Percentiles rank a stretch among this genome's conserved stretches.
phyloP scores from a whole-genome alignment of 257 asterid genomes.

The Cynanchum wilfordii region DNA sequence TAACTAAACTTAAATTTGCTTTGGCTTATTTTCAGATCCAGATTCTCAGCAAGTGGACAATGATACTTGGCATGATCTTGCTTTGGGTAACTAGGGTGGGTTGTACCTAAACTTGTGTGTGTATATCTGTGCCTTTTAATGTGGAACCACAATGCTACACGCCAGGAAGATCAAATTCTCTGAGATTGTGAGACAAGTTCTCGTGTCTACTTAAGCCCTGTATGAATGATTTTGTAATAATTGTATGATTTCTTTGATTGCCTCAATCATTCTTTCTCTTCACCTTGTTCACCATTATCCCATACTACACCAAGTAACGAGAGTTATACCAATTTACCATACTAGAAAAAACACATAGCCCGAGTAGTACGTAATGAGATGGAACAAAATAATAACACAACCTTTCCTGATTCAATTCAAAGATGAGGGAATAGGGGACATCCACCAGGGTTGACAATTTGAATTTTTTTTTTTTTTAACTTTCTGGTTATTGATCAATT shows the following conservation, averaged over 20 bases:
- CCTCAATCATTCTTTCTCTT: too few relatives aligned
- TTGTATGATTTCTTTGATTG: neutral
- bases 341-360: too few relatives aligned
- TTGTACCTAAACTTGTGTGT: neutral
- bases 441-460: too few relatives aligned
- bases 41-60: slow-evolving; percentile 50
- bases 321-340: too few relatives aligned
- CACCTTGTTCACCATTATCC: too few relatives aligned
- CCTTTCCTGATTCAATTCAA: too few relatives aligned
- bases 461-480: too few relatives aligned
- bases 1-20: neutral
- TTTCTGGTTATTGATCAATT: too few relatives aligned
- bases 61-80: slow-evolving; percentile 69
- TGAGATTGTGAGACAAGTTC: neutral
- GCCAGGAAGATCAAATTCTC: neutral
- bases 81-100: slow-evolving; percentile 39
- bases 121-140: neutral
- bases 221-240: neutral
- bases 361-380: too few relatives aligned
- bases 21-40: slow-evolving; percentile 43
- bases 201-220: neutral
- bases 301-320: too few relatives aligned
- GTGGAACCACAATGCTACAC: neutral
- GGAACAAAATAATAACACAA: too few relatives aligned
- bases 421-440: too few relatives aligned